Conservation (phyloP, 148 eudicot species). For the Mesembryanthemum crystallinum region DNA sequence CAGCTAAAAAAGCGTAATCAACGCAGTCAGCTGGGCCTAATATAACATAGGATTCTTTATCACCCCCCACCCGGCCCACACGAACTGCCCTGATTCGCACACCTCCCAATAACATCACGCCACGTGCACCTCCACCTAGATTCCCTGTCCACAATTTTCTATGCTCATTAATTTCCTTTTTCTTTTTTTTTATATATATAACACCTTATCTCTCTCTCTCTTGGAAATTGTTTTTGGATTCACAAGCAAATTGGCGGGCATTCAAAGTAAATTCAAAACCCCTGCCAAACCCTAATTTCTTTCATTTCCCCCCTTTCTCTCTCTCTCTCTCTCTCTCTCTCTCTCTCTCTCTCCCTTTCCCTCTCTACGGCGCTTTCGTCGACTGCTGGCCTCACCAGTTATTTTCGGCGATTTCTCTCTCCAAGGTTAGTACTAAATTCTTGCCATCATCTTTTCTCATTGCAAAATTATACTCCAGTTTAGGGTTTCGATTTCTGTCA, state of each 20-base stretch:
- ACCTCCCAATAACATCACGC: slow-evolving; percentile 15
- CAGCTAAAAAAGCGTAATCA: slow-evolving; percentile 17
- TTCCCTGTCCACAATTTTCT: slow-evolving; percentile 12
- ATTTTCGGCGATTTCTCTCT: background rate
- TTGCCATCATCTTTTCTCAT: background rate
- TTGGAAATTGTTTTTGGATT: slow-evolving; percentile 13
- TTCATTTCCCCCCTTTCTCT: background rate
- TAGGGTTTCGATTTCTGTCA: slow-evolving; percentile 3
- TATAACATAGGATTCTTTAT: slow-evolving; percentile 19
- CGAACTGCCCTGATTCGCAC: slow-evolving; percentile 16
- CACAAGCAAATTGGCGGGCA: slow-evolving; percentile 33
- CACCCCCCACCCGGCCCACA: slow-evolving; percentile 14
- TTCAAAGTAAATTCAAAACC: slow-evolving; percentile 26
- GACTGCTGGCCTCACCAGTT: background rate
- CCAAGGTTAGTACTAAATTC: slow-evolving; percentile 18
- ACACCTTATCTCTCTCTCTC: background rate
- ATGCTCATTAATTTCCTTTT: background rate
- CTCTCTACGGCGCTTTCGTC: slow-evolving; percentile 15
- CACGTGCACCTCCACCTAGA: slow-evolving; percentile 22
- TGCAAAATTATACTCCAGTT: background rate
- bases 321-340: background rate
- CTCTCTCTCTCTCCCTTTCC: background rate
- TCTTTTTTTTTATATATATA: background rate
- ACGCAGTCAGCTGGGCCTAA: slow-evolving; percentile 17
- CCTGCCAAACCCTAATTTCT: slow-evolving; percentile 25